Evolutionary conservation across 2,329 filamentous ascomycete genomes (phyloP).

Genomic region (Tympanopsis confertula): DNA sequence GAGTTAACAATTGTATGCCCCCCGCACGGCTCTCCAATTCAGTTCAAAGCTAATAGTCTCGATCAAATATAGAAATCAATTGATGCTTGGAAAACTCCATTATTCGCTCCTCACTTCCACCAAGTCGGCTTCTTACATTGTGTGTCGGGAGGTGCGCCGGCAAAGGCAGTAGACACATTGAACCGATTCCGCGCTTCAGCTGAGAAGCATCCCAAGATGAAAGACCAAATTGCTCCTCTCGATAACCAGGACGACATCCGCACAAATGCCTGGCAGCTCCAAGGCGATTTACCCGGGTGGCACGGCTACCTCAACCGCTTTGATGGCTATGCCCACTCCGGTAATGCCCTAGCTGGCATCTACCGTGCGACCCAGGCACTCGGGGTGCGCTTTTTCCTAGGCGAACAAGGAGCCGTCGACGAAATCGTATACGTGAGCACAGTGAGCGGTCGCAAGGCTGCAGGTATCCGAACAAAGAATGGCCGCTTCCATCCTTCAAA

Average conservation of each 20-base stretch:
- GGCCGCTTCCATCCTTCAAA: conserved; percentile 15
- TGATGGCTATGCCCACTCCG: conserved; percentile 44
- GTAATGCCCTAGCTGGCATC: conserved; percentile 33
- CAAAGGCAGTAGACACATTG: conserved; percentile 33
- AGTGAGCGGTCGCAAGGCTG: background rate
- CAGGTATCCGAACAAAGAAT: conserved; percentile 5
- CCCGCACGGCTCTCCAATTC: background rate
- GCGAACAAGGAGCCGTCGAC: conserved; percentile 21
- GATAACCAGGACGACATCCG: conserved; percentile 24
- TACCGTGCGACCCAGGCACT: conserved; percentile 24
- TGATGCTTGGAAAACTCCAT: conserved; percentile 28
- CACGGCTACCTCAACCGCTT: conserved; percentile 45
- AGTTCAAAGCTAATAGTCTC: too few relatives aligned
- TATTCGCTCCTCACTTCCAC: conserved; percentile 32
- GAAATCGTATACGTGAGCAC: conserved; percentile 25
- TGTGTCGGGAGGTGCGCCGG: conserved; percentile 30
- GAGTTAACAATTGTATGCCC: conserved; percentile 27
- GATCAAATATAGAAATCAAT: conserved; percentile 27
- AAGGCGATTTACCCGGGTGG: conserved; percentile 36
- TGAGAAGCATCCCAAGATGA: conserved; percentile 24
- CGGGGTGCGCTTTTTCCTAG: conserved; percentile 22
- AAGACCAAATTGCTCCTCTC: conserved; percentile 23
- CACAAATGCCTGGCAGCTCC: conserved; percentile 31
- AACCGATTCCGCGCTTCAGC: conserved; percentile 26
- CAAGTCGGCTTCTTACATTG: conserved; percentile 37